Evolutionary conservation across 352 stramenopile species (phyloP).

Genomic region (Globisporangium sylvaticum): DNA sequence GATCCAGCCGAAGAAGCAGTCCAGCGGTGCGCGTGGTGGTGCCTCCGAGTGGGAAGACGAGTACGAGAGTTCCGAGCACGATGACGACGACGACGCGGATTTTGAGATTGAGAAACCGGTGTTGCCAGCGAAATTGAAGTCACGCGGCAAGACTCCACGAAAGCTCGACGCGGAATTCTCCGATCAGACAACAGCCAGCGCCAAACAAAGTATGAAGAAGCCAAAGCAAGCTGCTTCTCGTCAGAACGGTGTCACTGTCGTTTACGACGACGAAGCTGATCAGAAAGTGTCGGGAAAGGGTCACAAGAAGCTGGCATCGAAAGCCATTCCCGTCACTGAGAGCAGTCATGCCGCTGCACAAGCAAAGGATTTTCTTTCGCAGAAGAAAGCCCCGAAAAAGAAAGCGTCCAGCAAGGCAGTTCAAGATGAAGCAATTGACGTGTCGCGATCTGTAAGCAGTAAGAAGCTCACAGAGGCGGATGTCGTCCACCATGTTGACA

Average conservation of each 20-base stretch:
- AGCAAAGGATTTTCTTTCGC: background rate
- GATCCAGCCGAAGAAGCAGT: background rate
- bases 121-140: constrained; percentile 7
- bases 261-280: constrained; percentile 1
- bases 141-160: background rate
- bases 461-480: background rate
- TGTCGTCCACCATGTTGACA: constrained; percentile 10
- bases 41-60: constrained; percentile 14
- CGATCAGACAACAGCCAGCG: background rate
- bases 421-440: background rate
- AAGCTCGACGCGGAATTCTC: background rate
- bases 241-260: background rate
- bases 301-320: constrained; percentile 13
- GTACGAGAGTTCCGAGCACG: constrained; percentile 7
- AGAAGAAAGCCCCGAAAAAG: constrained; percentile 13
- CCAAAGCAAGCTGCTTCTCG: background rate
- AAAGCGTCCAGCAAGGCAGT: background rate
- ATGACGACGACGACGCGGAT: constrained; percentile 7
- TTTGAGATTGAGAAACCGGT: constrained; percentile 1
- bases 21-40: constrained; percentile 12
- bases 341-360: background rate
- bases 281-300: background rate
- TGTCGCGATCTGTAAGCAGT: background rate
- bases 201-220: background rate
- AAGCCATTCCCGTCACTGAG: constrained; percentile 2